Evolutionary conservation across 75 land plant species (phyloP).

Genomic region (Pinus albicaulis): DNA sequence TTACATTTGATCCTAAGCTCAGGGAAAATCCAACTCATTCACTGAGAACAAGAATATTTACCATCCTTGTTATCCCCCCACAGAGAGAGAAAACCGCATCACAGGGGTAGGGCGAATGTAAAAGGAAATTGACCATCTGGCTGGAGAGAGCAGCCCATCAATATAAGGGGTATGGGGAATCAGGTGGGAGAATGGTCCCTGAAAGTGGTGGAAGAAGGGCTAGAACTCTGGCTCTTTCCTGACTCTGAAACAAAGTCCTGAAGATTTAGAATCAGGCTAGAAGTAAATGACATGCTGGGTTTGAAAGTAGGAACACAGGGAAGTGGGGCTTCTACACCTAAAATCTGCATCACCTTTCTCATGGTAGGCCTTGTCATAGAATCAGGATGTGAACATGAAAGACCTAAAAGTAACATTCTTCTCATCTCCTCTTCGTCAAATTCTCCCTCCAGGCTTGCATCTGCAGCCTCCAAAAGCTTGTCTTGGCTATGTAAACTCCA

Average conservation of each 20-base stretch:
- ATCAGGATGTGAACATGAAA: slow-evolving; percentile 87
- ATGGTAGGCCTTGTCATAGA: slow-evolving; percentile 64
- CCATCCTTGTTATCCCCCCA: no score
- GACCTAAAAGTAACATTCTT: slow-evolving; percentile 62
- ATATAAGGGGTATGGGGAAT: background rate
- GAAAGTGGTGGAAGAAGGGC: slow-evolving; percentile 3
- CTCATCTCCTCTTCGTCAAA: slow-evolving; percentile 56
- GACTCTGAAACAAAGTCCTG: slow-evolving; percentile 53
- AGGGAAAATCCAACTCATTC: no score
- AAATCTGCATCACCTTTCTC: slow-evolving; percentile 78
- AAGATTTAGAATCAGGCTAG: slow-evolving; percentile 28
- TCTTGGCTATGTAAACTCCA: slow-evolving; percentile 61
- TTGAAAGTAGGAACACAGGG: slow-evolving; percentile 52
- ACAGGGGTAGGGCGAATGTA: no score
- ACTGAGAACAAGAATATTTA: no score
- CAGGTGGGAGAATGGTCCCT: background rate
- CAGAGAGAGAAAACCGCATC: no score
- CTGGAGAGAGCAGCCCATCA: no score
- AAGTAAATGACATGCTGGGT: slow-evolving; percentile 59
- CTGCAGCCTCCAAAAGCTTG: slow-evolving; percentile 59
- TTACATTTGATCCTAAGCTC: no score
- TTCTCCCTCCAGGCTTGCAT: slow-evolving; percentile 47
- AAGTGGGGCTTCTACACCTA: slow-evolving; percentile 48
- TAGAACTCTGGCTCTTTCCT: slow-evolving; percentile 11
- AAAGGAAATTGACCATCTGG: no score